Evolutionary conservation across 2,329 filamentous ascomycete genomes (phyloP).

Genomic region (Thelonectria discophora): DNA sequence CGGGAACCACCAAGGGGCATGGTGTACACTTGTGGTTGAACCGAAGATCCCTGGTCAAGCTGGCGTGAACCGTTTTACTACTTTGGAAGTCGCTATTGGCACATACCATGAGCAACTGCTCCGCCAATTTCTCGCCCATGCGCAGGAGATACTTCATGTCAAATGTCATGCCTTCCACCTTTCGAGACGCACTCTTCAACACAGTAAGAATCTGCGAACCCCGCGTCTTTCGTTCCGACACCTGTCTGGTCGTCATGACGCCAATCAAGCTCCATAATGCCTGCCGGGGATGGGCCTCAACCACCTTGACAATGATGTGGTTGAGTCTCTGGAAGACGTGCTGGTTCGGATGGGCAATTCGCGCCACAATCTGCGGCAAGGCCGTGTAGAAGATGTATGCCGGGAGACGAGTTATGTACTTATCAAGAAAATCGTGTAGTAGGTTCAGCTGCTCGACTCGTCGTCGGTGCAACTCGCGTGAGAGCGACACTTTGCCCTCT

Average conservation of each 20-base stretch:
- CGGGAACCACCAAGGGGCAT: constrained; percentile 86
- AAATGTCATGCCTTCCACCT: constrained; percentile 58
- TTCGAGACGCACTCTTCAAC: constrained; percentile 58
- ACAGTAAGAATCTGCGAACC: constrained; percentile 62
- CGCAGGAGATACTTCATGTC: constrained; percentile 78
- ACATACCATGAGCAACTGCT: constrained; percentile 82
- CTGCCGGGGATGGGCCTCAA: constrained; percentile 87
- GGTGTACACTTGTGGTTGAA: constrained; percentile 89
- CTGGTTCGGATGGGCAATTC: constrained; percentile 85
- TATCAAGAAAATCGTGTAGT: constrained; percentile 79
- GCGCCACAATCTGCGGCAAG: constrained; percentile 92
- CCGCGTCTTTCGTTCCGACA: constrained; percentile 67
- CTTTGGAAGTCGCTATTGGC: constrained; percentile 77
- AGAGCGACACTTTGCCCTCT: constrained; percentile 62
- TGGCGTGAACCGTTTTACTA: constrained; percentile 74
- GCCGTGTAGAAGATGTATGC: constrained; percentile 83
- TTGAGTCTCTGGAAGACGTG: constrained; percentile 81
- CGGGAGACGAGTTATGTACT: constrained; percentile 77
- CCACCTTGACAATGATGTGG: constrained; percentile 85
- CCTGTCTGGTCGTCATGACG: constrained; percentile 81
- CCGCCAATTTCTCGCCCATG: constrained; percentile 82
- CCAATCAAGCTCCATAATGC: constrained; percentile 91
- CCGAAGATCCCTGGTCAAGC: constrained; percentile 77
- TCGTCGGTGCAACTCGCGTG: constrained; percentile 60
- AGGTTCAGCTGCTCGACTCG: constrained; percentile 73